Evolutionary conservation across 495 filamentous ascomycete genomes (phyloP), one percentile per base, ranked within the genome.

Genomic region (Niebla homalea): DNA sequence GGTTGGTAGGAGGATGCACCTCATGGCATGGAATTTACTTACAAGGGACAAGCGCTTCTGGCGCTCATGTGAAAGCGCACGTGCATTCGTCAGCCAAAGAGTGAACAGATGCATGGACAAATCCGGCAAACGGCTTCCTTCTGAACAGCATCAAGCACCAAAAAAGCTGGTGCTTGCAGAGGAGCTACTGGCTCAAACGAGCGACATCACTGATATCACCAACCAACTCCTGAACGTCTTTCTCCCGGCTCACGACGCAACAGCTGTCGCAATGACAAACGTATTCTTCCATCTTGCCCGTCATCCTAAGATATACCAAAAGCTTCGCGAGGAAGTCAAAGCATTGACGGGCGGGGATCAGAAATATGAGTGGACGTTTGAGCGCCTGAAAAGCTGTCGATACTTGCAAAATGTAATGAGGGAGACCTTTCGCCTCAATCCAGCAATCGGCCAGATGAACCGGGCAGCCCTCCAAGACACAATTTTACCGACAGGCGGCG

Each of bases 401-500:
- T 14, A 36, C 26, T 16, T 18, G 22, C 20, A 23, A n/a, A 19
- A 22, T 12, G 15, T 35, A 20, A 29, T 35, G 19, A 21, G 1
- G 20, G 41, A 20, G 4, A 29, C 53, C 10, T 18, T 40, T 36
- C 41, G 46, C 25, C 39, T 48, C 12, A n/a, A 45, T 19, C 35
- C 40, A 38, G 38, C n/a, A 0, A 25, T 58, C 25, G 37, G 47
- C 14, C 53, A 59, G 42, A 71, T 70, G 57, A 64, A 54, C 57
- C 70, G 68, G 49, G 40, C 54, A 36, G 64, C 63, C 48, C 47
- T 59, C 22, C 60, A 48, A 49, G 61, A 70, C 47, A 77, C 72
- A 26, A 63, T 62, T 15, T 57, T 77, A 10, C 74, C 74, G 4
- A 49, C 56, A 14, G 74, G 74, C 48, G 74, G 74, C 18, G 74